phyloP scores from a whole-genome alignment of 2,329 filamentous ascomycete species.

The Dactylella cylindrospora region DNA sequence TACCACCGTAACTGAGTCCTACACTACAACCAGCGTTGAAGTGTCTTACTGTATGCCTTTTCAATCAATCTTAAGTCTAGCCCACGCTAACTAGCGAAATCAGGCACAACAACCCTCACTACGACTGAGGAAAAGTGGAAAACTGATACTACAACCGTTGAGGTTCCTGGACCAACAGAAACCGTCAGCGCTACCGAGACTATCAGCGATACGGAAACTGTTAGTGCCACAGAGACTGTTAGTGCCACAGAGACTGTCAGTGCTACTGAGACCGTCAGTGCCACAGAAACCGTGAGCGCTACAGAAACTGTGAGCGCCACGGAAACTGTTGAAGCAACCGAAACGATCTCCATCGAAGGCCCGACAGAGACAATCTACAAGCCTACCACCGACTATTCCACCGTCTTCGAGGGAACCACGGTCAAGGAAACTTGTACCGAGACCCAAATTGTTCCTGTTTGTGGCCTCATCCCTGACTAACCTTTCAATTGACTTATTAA shows the following conservation, averaged over 20 bases:
- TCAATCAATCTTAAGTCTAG: no score
- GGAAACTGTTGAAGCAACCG: neutral
- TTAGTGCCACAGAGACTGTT: conserved; percentile 4
- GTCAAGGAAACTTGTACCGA: conserved; percentile 34
- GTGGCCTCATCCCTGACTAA: neutral
- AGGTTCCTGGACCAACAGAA: neutral
- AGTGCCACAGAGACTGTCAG: conserved; percentile 11
- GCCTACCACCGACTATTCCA: conserved; percentile 3
- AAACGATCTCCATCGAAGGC: conserved; percentile 23
- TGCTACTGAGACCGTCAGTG: conserved; percentile 9
- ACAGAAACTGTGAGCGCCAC: conserved; percentile 8
- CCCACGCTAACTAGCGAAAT: conserved; percentile 5
- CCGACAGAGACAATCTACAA: conserved; percentile 30
- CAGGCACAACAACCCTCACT: conserved; percentile 19
- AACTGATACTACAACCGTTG: conserved; percentile 3
- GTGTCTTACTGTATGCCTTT: conserved; percentile 36
- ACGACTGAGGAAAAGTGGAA: no score
- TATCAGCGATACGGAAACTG: neutral
- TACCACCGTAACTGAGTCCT: conserved; percentile 20
- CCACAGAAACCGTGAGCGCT: conserved; percentile 11
- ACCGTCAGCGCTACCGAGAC: neutral
- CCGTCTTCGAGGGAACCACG: conserved; percentile 1
- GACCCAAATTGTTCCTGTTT: conserved; percentile 25
- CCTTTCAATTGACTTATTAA: no score
- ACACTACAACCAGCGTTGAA: conserved; percentile 6